These are phyloP conservation scores for Saccharomycopsis oosterbeekiorum DNA, from an alignment of 805 yeast species.

Conservation along the genomic window DNA sequence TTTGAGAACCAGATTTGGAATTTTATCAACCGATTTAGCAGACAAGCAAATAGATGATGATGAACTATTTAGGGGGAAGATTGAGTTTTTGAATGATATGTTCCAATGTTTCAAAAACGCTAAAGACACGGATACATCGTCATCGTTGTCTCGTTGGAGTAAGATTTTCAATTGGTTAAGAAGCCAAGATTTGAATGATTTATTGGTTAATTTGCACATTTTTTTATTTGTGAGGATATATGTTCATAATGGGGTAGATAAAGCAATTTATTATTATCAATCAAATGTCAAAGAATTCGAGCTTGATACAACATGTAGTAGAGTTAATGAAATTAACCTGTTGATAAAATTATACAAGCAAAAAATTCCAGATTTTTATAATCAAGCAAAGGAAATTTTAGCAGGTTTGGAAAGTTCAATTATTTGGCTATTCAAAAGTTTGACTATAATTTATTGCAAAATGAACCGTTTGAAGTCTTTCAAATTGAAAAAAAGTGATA, in stretches of 20 bases:
- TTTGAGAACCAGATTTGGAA: not conserved
- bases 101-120: not conserved
- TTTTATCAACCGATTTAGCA: not conserved
- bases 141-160: not conserved
- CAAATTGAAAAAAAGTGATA: not conserved
- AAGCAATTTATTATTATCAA: not conserved
- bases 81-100: not conserved
- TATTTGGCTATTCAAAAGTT: not conserved
- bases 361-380: not conserved
- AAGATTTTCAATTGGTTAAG: not conserved
- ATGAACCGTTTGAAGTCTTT: not conserved
- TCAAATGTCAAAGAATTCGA: not conserved
- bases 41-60: not conserved
- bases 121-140: not conserved
- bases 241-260: not conserved
- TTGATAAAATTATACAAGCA: not conserved
- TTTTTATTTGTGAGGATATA: not conserved
- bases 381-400: not conserved
- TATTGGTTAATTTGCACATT: not conserved
- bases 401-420: not conserved
- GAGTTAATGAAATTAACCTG: not conserved
- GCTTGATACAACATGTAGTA: not conserved
- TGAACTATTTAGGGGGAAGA: not conserved
- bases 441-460: not conserved
- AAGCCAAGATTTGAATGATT: not conserved